Percentiles rank a stretch among this genome's conserved stretches.
These are phyloP conservation scores for Magnolia kwangsiensis DNA, from an alignment of 164 flowering plant genomes.

Conservation along the genomic window DNA sequence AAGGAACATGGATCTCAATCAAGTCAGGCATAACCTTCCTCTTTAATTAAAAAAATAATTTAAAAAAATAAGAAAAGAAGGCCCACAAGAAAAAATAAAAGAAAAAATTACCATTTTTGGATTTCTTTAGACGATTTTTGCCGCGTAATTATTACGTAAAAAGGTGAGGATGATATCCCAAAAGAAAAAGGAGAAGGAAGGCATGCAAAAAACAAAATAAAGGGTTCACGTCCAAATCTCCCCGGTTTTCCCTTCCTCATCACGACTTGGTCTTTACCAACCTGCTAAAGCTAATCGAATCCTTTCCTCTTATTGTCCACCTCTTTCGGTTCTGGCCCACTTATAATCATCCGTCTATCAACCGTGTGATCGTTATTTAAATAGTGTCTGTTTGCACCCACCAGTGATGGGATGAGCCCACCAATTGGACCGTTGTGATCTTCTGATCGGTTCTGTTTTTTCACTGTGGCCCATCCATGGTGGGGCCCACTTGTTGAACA, in stretches of 20 bases:
- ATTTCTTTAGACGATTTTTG: conserved; percentile 7
- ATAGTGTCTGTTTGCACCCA: background rate
- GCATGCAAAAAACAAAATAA: background rate
- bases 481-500: no score
- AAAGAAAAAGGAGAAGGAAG: conserved; percentile 8
- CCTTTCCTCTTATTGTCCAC: background rate
- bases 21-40: background rate
- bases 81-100: background rate
- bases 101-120: background rate
- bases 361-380: background rate
- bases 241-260: conserved; percentile 9
- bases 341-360: background rate
- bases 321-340: background rate
- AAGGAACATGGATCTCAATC: background rate
- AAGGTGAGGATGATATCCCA: conserved; percentile 12
- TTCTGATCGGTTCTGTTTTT: background rate
- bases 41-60: background rate
- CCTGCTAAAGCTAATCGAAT: conserved; percentile 11
- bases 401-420: background rate
- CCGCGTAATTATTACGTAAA: conserved; percentile 14
- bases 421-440: background rate
- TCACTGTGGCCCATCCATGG: background rate
- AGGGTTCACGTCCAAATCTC: background rate
- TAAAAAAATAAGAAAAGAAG: background rate
- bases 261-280: conserved; percentile 11